Percentiles rank a stretch among this genome's conserved stretches.
Evolutionary conservation across 352 stramenopile genomes (phyloP).

Genomic region (Phytophthora parvispora): DNA sequence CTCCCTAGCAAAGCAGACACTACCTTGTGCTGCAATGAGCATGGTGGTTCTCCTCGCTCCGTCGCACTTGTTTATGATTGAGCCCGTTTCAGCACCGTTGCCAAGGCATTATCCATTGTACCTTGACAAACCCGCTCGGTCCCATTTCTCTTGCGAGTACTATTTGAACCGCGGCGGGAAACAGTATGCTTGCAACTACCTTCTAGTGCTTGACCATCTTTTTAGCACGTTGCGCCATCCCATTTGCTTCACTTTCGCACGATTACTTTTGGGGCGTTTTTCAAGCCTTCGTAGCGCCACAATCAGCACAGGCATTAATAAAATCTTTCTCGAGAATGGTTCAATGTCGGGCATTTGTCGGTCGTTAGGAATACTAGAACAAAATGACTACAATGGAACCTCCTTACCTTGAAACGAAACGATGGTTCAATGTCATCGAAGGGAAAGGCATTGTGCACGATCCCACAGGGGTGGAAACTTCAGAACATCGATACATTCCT

Average conservation of each 20-base stretch:
- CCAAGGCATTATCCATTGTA: too few relatives aligned
- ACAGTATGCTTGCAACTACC: neutral
- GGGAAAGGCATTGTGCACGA: too few relatives aligned
- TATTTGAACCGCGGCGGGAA: too few relatives aligned
- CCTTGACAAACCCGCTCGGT: too few relatives aligned
- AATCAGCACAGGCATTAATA: neutral
- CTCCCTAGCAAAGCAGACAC: neutral
- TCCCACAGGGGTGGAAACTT: too few relatives aligned
- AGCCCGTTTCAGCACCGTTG: neutral
- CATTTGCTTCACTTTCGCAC: neutral
- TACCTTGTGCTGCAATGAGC: neutral
- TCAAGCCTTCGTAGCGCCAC: neutral
- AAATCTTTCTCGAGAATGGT: neutral
- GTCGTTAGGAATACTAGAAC: too few relatives aligned
- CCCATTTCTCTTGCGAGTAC: too few relatives aligned
- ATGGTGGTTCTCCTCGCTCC: neutral
- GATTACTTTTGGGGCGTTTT: neutral
- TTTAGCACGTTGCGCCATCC: neutral
- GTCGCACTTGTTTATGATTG: neutral
- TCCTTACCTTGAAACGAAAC: too few relatives aligned
- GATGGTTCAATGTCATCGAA: too few relatives aligned
- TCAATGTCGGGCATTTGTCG: neutral
- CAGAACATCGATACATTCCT: too few relatives aligned
- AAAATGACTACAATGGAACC: too few relatives aligned
- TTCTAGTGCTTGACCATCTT: neutral